Evolutionary conservation across 192 early-diverging fungal species (phyloP).

Genomic region (Geranomyces michiganensis): DNA sequence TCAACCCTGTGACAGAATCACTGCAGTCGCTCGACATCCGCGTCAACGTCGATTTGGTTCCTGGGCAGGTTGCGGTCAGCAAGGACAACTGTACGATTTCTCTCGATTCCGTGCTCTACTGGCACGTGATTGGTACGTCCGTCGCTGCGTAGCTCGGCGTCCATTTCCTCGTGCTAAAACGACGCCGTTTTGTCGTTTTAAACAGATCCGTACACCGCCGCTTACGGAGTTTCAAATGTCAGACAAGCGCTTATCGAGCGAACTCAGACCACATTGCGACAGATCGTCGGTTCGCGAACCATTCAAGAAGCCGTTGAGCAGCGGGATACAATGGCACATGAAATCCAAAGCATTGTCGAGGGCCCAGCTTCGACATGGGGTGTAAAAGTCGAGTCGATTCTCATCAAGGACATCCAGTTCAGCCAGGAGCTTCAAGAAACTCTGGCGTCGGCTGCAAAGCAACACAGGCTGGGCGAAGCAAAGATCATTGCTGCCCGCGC

Average conservation of each 20-base stretch:
- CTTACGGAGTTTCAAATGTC: constrained; percentile 83
- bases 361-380: constrained; percentile 73
- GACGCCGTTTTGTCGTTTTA: constrained; percentile 39
- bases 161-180: too few species aligned
- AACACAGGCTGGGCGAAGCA: constrained; percentile 85
- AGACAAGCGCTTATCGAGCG: constrained; percentile 78
- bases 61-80: constrained; percentile 74
- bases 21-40: constrained; percentile 57
- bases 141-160: too few species aligned
- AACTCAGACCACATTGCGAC: constrained; percentile 87
- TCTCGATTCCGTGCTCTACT: constrained; percentile 88
- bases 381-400: constrained; percentile 71
- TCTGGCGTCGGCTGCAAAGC: constrained; percentile 84
- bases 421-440: constrained; percentile 77
- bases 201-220: constrained; percentile 73
- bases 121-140: constrained; percentile 54
- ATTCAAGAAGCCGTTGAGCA: constrained; percentile 91
- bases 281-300: constrained; percentile 78
- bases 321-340: constrained; percentile 81
- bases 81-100: constrained; percentile 87
- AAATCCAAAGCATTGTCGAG: constrained; percentile 83
- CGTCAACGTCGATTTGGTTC: constrained; percentile 54
- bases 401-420: constrained; percentile 87
- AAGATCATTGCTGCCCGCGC: constrained; percentile 90
- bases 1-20: constrained; percentile 49